Percentiles rank a stretch among this genome's conserved stretches.
phyloP scores from a whole-genome alignment of 2,329 filamentous ascomycete species.

The Cladophialophora exuberans region DNA sequence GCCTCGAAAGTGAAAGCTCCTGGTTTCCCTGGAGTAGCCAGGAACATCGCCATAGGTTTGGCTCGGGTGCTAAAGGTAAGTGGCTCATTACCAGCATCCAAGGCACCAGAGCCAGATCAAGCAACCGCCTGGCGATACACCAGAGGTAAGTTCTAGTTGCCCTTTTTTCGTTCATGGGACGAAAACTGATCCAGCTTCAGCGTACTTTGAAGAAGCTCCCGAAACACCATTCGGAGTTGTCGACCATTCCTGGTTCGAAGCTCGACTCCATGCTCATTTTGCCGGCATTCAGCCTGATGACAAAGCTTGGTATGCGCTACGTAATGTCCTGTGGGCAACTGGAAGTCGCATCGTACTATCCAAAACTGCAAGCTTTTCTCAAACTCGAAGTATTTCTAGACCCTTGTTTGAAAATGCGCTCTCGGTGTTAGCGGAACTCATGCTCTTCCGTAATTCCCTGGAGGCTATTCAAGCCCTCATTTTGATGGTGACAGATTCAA shows the following conservation, averaged over 20 bases:
- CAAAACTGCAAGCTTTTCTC: background rate
- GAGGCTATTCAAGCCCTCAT: conserved; percentile 15
- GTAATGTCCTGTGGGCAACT: conserved; percentile 15
- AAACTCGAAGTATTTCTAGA: conserved; percentile 5
- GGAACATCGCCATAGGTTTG: background rate
- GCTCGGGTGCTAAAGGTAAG: conserved; percentile 19
- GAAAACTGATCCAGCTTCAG: background rate
- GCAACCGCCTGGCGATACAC: conserved; percentile 14
- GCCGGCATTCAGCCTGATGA: conserved; percentile 3
- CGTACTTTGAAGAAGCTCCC: conserved; percentile 9
- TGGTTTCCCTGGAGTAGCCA: conserved; percentile 5
- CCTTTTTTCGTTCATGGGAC: background rate
- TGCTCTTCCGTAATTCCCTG: conserved; percentile 13
- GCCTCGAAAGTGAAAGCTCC: conserved; percentile 8
- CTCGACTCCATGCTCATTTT: conserved; percentile 15
- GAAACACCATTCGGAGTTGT: conserved; percentile 7
- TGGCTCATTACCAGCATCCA: background rate
- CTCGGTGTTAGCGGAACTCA: conserved; percentile 12
- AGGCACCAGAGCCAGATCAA: conserved; percentile 13
- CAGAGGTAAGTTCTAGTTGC: background rate
- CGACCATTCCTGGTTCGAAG: conserved; percentile 4
- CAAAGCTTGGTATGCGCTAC: conserved; percentile 15
- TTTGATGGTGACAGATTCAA: conserved; percentile 7
- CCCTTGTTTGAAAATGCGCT: conserved; percentile 19
- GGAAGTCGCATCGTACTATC: conserved; percentile 18